A percentile compares a stretch with the other conserved stretches of the same genome.
Conservation (phyloP, 148 eudicot species). For the Rhododendron molle region DNA sequence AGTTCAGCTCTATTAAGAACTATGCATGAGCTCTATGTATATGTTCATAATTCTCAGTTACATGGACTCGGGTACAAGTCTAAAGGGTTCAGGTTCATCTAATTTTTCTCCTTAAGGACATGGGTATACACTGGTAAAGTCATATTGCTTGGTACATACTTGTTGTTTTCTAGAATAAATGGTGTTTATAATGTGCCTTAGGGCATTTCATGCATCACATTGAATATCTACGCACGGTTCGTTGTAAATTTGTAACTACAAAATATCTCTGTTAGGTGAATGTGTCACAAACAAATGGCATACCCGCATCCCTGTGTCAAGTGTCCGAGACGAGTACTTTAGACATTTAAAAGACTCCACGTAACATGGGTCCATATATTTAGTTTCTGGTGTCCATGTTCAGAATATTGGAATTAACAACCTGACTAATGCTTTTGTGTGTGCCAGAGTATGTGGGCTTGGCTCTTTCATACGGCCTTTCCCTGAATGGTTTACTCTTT, state of each 20-base stretch:
- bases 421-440: conserved; percentile 1
- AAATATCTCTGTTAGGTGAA: not conserved
- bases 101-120: not conserved
- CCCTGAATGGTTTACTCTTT: conserved; percentile 30
- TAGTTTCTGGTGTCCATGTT: not conserved
- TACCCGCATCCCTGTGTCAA: not conserved
- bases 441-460: conserved; percentile 42
- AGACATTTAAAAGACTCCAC: not conserved
- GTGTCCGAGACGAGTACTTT: not conserved
- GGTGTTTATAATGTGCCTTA: not conserved
- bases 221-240: not conserved
- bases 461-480: conserved; percentile 44
- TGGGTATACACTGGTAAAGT: no score
- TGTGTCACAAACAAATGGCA: not conserved
- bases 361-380: not conserved
- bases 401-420: not conserved
- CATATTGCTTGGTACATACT: no score
- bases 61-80: not conserved
- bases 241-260: not conserved
- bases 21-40: not conserved
- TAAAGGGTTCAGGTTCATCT: not conserved
- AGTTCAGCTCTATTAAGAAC: not conserved
- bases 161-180: not conserved
- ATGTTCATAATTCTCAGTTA: not conserved
- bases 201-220: not conserved